Conservation (phyloP, 495 filamentous ascomycete species). For the Saxophila tyrrhenica region DNA sequence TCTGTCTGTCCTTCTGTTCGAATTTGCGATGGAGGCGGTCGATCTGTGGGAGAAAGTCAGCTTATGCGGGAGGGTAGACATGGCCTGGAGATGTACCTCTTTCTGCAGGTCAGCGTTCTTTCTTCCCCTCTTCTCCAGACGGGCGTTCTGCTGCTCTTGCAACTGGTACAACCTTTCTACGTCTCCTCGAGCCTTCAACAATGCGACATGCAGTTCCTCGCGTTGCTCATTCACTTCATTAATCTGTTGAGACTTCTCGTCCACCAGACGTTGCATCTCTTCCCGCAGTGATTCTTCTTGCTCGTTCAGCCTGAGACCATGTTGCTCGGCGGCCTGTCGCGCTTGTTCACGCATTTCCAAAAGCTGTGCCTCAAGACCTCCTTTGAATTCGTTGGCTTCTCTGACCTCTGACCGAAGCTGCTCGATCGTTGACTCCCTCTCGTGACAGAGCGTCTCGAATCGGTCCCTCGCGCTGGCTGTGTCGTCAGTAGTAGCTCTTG, state of each 20-base stretch:
- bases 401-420: background rate
- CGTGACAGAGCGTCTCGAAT: background rate
- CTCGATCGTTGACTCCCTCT: background rate
- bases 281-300: background rate
- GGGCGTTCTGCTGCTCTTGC: background rate
- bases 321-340: background rate
- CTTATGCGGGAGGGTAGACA: background rate
- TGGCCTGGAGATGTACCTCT: background rate
- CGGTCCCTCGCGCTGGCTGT: background rate
- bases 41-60: constrained; percentile 10
- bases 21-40: constrained; percentile 4
- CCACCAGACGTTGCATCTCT: background rate
- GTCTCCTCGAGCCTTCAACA: background rate
- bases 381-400: background rate
- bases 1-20: constrained; percentile 14
- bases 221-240: constrained; percentile 1
- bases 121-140: background rate
- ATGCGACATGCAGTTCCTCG: constrained; percentile 2
- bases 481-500: background rate
- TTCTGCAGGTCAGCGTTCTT: background rate
- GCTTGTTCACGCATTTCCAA: background rate
- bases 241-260: constrained; percentile 1
- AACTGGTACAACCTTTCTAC: background rate
- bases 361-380: background rate
- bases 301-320: background rate